Percentiles rank a stretch among this genome's conserved stretches.
Conservation (phyloP, 306 rosid species). For the Citrullus amarus region DNA sequence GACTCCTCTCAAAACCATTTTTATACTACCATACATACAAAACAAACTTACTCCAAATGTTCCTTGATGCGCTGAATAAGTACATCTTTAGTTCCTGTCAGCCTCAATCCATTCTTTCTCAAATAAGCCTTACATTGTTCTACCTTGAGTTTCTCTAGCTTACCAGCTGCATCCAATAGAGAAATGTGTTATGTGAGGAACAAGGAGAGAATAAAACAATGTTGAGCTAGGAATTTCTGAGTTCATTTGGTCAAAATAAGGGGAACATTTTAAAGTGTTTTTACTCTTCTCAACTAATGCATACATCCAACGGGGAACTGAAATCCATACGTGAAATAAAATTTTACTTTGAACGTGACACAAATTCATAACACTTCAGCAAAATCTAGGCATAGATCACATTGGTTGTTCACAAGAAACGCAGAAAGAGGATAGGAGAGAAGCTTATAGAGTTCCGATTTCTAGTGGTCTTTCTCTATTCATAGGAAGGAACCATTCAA, state of each 20-base stretch:
- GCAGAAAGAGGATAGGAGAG: not conserved
- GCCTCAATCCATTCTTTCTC: conserved; percentile 65
- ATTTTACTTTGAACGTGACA: not conserved
- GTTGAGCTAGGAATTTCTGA: not conserved
- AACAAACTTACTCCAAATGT: conserved; percentile 48
- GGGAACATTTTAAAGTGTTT: not conserved
- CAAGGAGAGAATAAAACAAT: not conserved
- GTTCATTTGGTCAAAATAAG: not conserved
- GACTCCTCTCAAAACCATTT: not conserved
- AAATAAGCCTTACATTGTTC: conserved; percentile 66
- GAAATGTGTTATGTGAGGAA: not conserved
- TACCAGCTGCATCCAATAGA: conserved; percentile 31
- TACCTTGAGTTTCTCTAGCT: conserved; percentile 54
- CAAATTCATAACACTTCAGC: not conserved
- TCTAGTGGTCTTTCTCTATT: not conserved
- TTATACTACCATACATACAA: not conserved
- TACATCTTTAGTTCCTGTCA: conserved; percentile 60
- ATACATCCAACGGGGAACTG: not conserved
- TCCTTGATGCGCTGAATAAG: conserved; percentile 64
- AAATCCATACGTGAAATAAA: not conserved
- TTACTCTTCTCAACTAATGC: not conserved
- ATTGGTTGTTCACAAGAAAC: not conserved
- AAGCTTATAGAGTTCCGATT: not conserved
- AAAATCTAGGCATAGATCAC: not conserved
- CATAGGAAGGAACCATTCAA: not conserved